Base-by-base conservation (phyloP, 108 stramenopile genomes). In the Cyclotella kingstonii region DNA sequence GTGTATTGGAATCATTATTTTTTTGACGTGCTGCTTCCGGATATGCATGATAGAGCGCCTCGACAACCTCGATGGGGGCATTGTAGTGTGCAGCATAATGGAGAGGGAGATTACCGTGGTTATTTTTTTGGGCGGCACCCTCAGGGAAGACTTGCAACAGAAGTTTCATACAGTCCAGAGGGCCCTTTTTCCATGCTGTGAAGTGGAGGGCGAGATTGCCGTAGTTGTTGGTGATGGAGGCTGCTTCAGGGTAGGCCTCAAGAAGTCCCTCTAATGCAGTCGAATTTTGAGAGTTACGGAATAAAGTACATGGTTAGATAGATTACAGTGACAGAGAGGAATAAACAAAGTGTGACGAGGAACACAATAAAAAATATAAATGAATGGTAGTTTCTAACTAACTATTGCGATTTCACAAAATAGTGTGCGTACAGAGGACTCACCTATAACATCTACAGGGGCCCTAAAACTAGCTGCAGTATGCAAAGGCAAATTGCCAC, bases 121-220 rank as follows among this genome's bases (percentile, higher is more conserved):
- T 90, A 61, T 93, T 93, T 68, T 86, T 86, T 67, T 84, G 83
- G 0, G 91, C 86, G 6, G 91, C 91, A 1, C 91, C 91, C 60
- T 93, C 88, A 28, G 91, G 91, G 45, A 75, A 90, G 28, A 88
- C 60, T 56, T 85, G 84, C 43, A 93, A 60, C 18, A 93, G 47
- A 4, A 93, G 75, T 38, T 80, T 74, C 73, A 86, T 85, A 35
- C 82, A 83, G 53, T 93, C 91, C 25, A 93, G 63, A 3, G 91
- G 91, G 52, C 88, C 91, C 63, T 93, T 90, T 66, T 90, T 90
- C 91, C 88, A 90, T 1, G 91, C 91, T 17, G 91, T 87, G 79
- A 90, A 84, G 73, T 89, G 75, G 56, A 81, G 63, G 23, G 91
- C 85, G 8, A 93, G 76, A 42, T 93, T 93, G 12, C 91, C 91